Conservation (phyloP, 2,329 filamentous ascomycete species). For the Colletotrichum sp. region DNA sequence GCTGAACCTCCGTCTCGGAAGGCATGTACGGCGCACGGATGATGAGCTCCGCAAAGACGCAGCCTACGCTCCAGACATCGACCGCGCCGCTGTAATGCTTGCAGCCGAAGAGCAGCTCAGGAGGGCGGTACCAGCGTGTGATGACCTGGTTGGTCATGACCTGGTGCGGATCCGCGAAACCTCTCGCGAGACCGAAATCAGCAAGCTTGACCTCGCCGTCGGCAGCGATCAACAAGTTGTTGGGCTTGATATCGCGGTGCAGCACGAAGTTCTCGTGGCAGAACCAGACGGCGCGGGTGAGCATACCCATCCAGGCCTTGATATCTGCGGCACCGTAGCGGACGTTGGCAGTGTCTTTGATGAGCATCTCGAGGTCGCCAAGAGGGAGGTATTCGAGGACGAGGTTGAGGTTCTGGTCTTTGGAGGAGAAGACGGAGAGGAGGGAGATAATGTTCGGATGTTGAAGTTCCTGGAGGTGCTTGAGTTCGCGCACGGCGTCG, state of each 20-base stretch:
- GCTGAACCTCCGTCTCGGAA: conserved; percentile 84
- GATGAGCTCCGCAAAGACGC: conserved; percentile 91
- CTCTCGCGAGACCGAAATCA: conserved; percentile 93
- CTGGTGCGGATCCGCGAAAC: conserved; percentile 86
- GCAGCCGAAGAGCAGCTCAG: conserved; percentile 91
- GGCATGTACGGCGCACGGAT: conserved; percentile 83
- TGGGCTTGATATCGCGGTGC: conserved; percentile 98
- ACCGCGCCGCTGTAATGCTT: conserved; percentile 89
- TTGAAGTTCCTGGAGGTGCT: conserved; percentile 90
- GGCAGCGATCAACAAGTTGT: conserved; percentile 93
- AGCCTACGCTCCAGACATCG: conserved; percentile 92
- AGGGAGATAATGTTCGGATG: conserved; percentile 97
- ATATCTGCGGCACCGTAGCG: conserved; percentile 89
- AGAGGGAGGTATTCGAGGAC: conserved; percentile 92
- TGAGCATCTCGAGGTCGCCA: conserved; percentile 95
- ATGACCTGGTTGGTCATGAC: conserved; percentile 95
- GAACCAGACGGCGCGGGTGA: conserved; percentile 92
- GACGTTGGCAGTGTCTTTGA: conserved; percentile 80
- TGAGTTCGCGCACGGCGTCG: conserved; percentile 94
- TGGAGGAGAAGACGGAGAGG: conserved; percentile 91
- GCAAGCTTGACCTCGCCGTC: conserved; percentile 95
- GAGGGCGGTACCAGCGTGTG: conserved; percentile 95
- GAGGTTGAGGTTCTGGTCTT: conserved; percentile 94
- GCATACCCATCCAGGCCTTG: conserved; percentile 98
- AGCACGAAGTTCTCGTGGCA: conserved; percentile 94